A percentile compares a stretch with the other conserved stretches of the same genome.
phyloP scores from a whole-genome alignment of 2,329 filamentous ascomycete species.

The Akanthomyces lecanii region DNA sequence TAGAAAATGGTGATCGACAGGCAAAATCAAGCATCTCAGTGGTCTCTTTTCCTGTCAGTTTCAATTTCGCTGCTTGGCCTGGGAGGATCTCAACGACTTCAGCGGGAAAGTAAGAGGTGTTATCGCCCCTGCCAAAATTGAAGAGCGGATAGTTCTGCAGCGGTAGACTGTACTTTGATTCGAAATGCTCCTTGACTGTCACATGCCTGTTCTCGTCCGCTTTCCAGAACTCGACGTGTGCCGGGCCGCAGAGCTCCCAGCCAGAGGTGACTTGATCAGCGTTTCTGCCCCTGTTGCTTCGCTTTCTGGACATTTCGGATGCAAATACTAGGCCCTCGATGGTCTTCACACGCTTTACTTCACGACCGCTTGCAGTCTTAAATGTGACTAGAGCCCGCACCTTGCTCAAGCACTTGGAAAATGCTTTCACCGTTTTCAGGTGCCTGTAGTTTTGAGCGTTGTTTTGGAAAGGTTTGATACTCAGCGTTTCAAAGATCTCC shows the following conservation, averaged over 20 bases:
- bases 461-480: constrained; percentile 18
- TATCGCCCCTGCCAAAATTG: constrained; percentile 57
- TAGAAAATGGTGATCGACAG: constrained; percentile 60
- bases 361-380: constrained; percentile 28
- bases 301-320: constrained; percentile 22
- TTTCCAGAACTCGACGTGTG: constrained; percentile 31
- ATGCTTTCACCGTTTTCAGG: constrained; percentile 26
- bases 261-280: constrained; percentile 23
- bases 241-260: constrained; percentile 31
- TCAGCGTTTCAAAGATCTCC: constrained; percentile 30
- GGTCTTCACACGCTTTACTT: constrained; percentile 27
- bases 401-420: constrained; percentile 37
- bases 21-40: constrained; percentile 68
- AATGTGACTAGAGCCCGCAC: constrained; percentile 34
- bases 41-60: constrained; percentile 58
- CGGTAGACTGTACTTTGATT: constrained; percentile 34
- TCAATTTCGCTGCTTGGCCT: constrained; percentile 60
- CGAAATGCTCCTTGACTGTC: constrained; percentile 42
- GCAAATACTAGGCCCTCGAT: constrained; percentile 28
- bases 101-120: constrained; percentile 61
- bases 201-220: constrained; percentile 28
- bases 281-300: constrained; percentile 17
- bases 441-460: constrained; percentile 15
- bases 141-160: constrained; percentile 52
- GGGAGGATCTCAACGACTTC: constrained; percentile 61